Evolutionary conservation across 1,139 yeast species (phyloP).

Genomic region (Kodamaea suecica): DNA sequence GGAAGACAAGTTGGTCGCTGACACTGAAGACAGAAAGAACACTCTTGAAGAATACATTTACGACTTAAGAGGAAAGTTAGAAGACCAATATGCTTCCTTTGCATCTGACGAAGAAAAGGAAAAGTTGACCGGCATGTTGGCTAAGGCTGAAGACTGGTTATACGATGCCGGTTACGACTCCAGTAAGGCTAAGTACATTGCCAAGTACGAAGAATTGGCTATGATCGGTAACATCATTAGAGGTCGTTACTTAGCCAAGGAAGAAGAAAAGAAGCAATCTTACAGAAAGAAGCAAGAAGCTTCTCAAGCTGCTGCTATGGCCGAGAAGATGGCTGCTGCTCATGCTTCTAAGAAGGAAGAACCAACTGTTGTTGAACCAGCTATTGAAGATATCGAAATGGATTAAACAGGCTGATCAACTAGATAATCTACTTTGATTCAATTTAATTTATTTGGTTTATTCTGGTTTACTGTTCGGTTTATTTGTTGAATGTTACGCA

Average conservation of each 20-base stretch:
- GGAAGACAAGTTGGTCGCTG: constrained; percentile 95
- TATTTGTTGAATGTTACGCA: too few species aligned
- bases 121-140: constrained; percentile 67
- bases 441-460: too few species aligned
- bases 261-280: constrained; percentile 94
- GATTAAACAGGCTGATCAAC: too few species aligned
- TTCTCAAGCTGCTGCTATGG: constrained; percentile 79
- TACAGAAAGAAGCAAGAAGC: constrained; percentile 86
- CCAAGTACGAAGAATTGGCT: constrained; percentile 96
- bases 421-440: too few species aligned
- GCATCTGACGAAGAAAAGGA: constrained; percentile 90
- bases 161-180: constrained; percentile 97
- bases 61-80: constrained; percentile 95
- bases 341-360: constrained; percentile 45
- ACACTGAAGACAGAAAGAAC: constrained; percentile 98
- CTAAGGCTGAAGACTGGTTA: constrained; percentile 95
- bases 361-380: constrained; percentile 20
- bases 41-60: constrained; percentile 98
- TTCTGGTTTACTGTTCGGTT: too few species aligned
- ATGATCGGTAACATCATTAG: constrained; percentile 90
- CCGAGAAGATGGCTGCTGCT: constrained; percentile 86
- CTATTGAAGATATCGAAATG: constrained; percentile 36
- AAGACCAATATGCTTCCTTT: constrained; percentile 83
- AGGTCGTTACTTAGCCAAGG: constrained; percentile 92
- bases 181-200: constrained; percentile 93